Conservation (phyloP, 352 stramenopile genomes). For the Hyaloperonospora brassicae region DNA sequence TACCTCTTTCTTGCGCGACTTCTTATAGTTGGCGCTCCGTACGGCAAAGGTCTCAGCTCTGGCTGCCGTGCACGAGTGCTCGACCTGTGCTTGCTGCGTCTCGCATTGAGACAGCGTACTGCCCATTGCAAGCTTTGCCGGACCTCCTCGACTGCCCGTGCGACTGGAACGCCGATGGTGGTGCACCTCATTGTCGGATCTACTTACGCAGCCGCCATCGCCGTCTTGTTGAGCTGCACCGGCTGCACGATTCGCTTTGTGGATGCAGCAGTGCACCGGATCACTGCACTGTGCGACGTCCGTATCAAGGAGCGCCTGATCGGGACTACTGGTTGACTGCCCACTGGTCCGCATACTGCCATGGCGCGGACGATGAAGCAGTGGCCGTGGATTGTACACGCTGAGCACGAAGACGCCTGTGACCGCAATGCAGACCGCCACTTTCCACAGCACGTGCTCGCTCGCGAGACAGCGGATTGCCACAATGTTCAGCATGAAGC, state of each 20-base stretch:
- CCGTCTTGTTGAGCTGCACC: slow-evolving; percentile 3
- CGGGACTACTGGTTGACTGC: slow-evolving; percentile 9
- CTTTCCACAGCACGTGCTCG: slow-evolving; percentile 62
- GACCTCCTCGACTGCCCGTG: slow-evolving; percentile 9
- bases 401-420: slow-evolving; percentile 38
- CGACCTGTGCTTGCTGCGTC: slow-evolving; percentile 42
- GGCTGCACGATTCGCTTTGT: slow-evolving; percentile 22
- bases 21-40: slow-evolving; percentile 75
- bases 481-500: slow-evolving; percentile 73
- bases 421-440: slow-evolving; percentile 48
- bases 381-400: slow-evolving; percentile 42
- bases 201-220: slow-evolving; percentile 3
- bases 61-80: slow-evolving; percentile 45
- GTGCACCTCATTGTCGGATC: slow-evolving; percentile 1
- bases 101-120: slow-evolving; percentile 47
- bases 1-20: slow-evolving; percentile 71
- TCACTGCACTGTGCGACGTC: slow-evolving; percentile 33
- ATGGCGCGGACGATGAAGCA: slow-evolving; percentile 6
- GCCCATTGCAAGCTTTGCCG: slow-evolving; percentile 46
- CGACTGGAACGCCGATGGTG: slow-evolving; percentile 7
- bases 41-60: slow-evolving; percentile 59
- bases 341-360: slow-evolving; percentile 8
- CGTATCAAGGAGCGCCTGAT: slow-evolving; percentile 19
- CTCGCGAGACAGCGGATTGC: slow-evolving; percentile 51
- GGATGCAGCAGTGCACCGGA: slow-evolving; percentile 45